Base-by-base conservation (phyloP, 495 filamentous ascomycete species). In the Penicillium maclennaniae region DNA sequence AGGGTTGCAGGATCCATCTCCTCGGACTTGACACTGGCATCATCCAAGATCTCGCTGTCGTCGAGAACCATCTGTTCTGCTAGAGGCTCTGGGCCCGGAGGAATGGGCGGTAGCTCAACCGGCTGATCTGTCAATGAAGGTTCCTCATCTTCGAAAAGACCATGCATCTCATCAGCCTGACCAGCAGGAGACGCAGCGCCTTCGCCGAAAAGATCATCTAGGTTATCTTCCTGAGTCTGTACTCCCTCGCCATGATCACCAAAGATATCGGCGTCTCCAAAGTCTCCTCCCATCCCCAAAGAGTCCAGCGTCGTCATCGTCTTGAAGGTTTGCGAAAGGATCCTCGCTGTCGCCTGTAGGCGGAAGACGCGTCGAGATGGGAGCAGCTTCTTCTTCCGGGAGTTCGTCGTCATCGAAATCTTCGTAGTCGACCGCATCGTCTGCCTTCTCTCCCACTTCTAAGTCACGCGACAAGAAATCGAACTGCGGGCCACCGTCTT, bases 401-500 rank as follows among this genome's bases (percentile, higher is more conserved):
- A 88, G 71, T 53, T 88, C 86, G 62, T 87, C 83, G 54, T 88
- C 86, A 27, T 79, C 78, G 39, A 96, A 87, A 67, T 96, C 92
- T 65, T 89, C 92, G 59, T 84, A 99, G 69, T 99, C 93, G 16
- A 87, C 65, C 15, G 88, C 88, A 72, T 91, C 86, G 36, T 87
- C 87, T 8, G 85, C 88, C 63, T 91, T 92, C 55, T 90, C 87
- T 3, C 80, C 80, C 16, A 77, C 73, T 27, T 86, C 83, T 44
- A 87, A 67, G 8, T 79, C 78, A 46, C 75, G 67, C 15, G 55
- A 55, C 52, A 77, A 55, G 43, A 79, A 77, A 43, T 78, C 76
- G 14, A 79, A 62, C 20, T 65, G 49, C 15, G 68, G 65, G 51
- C 66, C 71, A 28, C 59, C 71, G 26, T 58, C 60, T 25, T 72